A percentile compares a stretch with the other conserved stretches of the same genome.
These are phyloP conservation scores for Physaria fendleri DNA, from an alignment of 345 rosid species.

Conservation along the genomic window DNA sequence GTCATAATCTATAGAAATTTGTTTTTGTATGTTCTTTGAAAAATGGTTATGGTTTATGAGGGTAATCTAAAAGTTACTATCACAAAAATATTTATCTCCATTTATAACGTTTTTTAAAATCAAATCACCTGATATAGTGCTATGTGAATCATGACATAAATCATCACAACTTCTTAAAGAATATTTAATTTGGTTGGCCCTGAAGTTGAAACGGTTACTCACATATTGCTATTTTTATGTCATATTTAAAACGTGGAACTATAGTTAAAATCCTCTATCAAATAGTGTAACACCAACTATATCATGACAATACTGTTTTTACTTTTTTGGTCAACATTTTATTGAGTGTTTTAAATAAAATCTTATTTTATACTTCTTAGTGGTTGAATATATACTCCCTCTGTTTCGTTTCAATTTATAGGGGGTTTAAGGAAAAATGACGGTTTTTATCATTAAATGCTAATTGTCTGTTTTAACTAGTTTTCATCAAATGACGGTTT, in stretches of 20 bases:
- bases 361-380: neutral
- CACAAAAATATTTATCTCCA: neutral
- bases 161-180: neutral
- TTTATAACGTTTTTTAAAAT: neutral
- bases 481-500: no score
- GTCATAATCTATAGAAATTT: no score
- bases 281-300: neutral
- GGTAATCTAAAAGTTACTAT: neutral
- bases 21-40: neutral
- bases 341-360: neutral
- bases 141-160: neutral
- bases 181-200: neutral
- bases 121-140: neutral
- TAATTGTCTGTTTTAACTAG: no score
- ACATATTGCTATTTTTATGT: neutral
- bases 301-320: neutral
- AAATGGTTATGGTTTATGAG: neutral
- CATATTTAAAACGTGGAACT: slow-evolving; percentile 24
- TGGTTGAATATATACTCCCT: neutral
- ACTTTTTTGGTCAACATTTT: neutral
- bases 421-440: no score
- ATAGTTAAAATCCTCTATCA: neutral
- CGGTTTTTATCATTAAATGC: no score
- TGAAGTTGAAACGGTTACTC: slow-evolving; percentile 12
- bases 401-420: no score